Evolutionary conservation across 495 filamentous ascomycete genomes (phyloP), one percentile per base, ranked within the genome.

Genomic region (Aspergillus sclerotiicarbonarius): DNA sequence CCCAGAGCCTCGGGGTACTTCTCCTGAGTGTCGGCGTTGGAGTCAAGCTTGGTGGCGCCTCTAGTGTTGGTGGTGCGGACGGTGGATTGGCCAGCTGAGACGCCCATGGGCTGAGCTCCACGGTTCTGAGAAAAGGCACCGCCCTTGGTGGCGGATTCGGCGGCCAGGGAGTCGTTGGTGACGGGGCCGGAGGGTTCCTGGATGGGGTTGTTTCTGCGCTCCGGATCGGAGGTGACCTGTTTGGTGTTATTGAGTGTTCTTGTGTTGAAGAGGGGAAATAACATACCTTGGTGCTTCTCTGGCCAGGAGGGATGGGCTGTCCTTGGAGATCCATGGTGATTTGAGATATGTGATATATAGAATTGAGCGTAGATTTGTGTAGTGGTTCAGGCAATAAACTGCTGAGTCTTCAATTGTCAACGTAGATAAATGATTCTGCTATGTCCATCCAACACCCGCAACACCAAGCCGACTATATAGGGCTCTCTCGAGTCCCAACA

Each of bases 111-210:
- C 35, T 80, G 72, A 9, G 77, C 74, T 33, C 78, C 68, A 12
- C 76, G 75, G 71, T 85, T 83, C 44, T 74, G 65, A 32, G 69
- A 69, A 72, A 84, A 88, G 30, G 63, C 65, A 56, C 84, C 84
- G 47, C 79, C 79, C 15, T 62, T 47, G 39, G 73, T 69, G 51
- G 78, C 67, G 12, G 86, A 88, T 60, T 88, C 82, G 45, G 79
- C 85, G 31, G 86, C 86, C 32, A 89, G 82, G 35, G 84, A 87
- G 71, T 88, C 86, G 46, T 77, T 82, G 31, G 82, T 69, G 12
- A 88, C 66, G 44, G 81, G 70, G 56, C 86, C 85, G 16, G 83
- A 66, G 25, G 76, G 69, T 67, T 89, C 86, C 15, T 69, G 53
- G 41, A 76, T 78, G 51, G 75, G 71, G 41, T 78, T 71, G 16